Base-by-base conservation (phyloP, 257 asterid genomes). In the Solanum boliviense region DNA sequence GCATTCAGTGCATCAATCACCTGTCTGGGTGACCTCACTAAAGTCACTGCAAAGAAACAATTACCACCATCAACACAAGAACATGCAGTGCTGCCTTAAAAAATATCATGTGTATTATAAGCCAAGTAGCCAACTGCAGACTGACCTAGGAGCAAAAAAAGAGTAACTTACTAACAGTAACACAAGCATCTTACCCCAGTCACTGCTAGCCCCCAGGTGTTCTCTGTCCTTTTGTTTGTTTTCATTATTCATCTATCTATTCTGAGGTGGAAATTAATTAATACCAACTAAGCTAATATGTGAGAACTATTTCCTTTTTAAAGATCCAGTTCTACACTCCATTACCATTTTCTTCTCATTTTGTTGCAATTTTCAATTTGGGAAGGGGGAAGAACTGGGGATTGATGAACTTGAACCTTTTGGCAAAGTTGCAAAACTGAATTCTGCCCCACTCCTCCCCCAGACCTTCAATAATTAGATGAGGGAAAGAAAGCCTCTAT, bases 1-100 rank as follows among this genome's bases (percentile, higher is more conserved):
- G 98, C 98, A 87, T 96, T 96, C 89, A 96, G 92, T 74, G 99
- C 99, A 94, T 96, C 98, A 86, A 95, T 92, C 86, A 97, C 96
- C 88, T 97, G 98, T 83, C 99, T 95, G n/a, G 98, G 99, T 23
- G 99, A 95, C 90, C 93, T 95, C 62, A 93, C 99, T 6, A 92
- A 92, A 88, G 95, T 95, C 90, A 94, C 98, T 97, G 96, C 44
- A 91, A 89, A 87, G 81, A 84, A 88, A 87, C 74, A 4, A 41
- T 71, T 60, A 88, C 79, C 56, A 81, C 85, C 29, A 36, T 73
- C 74, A 48, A 79, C 18, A 52, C 82, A 48, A 86, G 84, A 86
- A n/a, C 71, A 60, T 52, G 7, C 20, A 73, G 76, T 72, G 52
- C 71, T 44, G 31, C 71, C 44, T 82, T 82, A 52, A 29, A 79